phyloP scores from a whole-genome alignment of 2,329 filamentous ascomycete species.

The Xylariaceae sp. region DNA sequence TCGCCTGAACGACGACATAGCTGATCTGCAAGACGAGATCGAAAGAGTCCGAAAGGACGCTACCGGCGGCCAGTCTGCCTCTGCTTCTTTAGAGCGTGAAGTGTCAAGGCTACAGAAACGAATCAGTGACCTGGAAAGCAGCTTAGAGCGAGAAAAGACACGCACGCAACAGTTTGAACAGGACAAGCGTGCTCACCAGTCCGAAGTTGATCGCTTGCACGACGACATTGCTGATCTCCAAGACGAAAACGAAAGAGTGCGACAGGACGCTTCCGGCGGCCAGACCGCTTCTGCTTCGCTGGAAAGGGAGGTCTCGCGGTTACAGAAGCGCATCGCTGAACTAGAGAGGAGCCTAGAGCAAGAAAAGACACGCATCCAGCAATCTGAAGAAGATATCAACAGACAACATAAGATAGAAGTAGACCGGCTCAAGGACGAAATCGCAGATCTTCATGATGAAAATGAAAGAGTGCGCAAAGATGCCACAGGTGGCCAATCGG shows the following conservation, averaged over 20 bases:
- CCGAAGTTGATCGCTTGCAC: slow-evolving; percentile 48
- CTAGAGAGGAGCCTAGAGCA: slow-evolving; percentile 36
- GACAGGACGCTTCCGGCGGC: slow-evolving; percentile 62
- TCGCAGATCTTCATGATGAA: slow-evolving; percentile 45
- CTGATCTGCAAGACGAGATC: slow-evolving; percentile 60
- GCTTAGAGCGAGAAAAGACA: slow-evolving; percentile 54
- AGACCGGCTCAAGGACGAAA: slow-evolving; percentile 47
- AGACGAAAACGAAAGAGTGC: slow-evolving; percentile 49
- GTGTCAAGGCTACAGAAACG: slow-evolving; percentile 36
- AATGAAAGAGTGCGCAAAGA: slow-evolving; percentile 31
- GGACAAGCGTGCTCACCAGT: slow-evolving; percentile 50
- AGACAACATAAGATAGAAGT: slow-evolving; percentile 53
- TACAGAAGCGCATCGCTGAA: slow-evolving; percentile 45
- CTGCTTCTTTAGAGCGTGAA: slow-evolving; percentile 61
- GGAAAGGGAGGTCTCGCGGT: slow-evolving; percentile 57
- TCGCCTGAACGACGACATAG: slow-evolving; percentile 51
- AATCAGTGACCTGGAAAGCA: slow-evolving; percentile 22
- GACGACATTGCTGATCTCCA: slow-evolving; percentile 59
- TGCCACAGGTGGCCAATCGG: slow-evolving; percentile 21
- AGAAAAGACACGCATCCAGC: slow-evolving; percentile 64
- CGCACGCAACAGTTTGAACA: slow-evolving; percentile 64
- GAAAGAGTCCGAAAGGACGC: slow-evolving; percentile 56
- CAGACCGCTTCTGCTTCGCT: slow-evolving; percentile 57
- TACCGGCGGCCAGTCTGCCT: slow-evolving; percentile 55
- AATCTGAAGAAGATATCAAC: slow-evolving; percentile 58